These are phyloP conservation scores for Paramecium primaurelia DNA, from an alignment of 73 alveolate species.

Conservation along the genomic window DNA sequence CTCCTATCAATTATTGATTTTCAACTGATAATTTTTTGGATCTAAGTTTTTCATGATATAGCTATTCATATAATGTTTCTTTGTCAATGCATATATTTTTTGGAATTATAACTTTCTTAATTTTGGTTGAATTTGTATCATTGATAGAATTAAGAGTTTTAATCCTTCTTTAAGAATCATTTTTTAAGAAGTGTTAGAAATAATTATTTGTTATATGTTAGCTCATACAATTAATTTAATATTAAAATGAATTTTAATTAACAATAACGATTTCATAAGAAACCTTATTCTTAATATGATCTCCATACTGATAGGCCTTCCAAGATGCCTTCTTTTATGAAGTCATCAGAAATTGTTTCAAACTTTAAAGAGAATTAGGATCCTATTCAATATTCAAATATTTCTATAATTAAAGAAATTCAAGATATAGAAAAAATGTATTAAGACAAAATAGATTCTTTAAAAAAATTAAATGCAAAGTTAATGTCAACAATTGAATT, in stretches of 20 bases:
- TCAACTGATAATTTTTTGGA: background rate
- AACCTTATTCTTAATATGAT: background rate
- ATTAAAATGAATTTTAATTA: background rate
- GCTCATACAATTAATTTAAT: background rate
- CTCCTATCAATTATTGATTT: background rate
- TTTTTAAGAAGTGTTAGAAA: background rate
- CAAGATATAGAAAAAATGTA: background rate
- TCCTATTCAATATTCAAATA: background rate
- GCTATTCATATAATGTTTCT: background rate
- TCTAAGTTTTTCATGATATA: background rate
- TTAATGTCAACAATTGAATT: slow-evolving; percentile 18
- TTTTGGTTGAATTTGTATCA: background rate
- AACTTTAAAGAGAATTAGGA: background rate
- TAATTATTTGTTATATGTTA: background rate
- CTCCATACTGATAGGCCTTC: background rate
- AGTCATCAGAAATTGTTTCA: background rate
- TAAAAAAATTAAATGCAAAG: background rate
- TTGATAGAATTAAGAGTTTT: background rate
- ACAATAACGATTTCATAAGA: background rate
- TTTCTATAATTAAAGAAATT: background rate
- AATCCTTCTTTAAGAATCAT: background rate
- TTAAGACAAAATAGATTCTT: background rate
- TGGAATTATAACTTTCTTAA: background rate
- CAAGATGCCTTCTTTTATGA: background rate
- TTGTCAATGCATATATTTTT: background rate